Evolutionary conservation across 441 rosid species (phyloP).

Genomic region (Pelargonium fulgidum): DNA sequence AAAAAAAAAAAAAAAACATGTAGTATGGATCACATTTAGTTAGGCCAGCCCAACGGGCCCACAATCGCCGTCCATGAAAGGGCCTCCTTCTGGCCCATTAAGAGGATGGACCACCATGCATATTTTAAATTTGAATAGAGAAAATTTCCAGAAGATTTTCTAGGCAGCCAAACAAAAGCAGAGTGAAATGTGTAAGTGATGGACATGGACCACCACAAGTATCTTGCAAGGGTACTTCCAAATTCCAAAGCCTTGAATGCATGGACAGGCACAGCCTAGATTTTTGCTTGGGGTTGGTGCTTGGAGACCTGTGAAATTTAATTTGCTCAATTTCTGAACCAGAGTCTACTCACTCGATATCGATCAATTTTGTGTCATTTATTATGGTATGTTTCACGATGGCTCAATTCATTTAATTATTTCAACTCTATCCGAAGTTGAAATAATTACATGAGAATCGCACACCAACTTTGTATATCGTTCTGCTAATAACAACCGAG

Average conservation of each 20-base stretch:
- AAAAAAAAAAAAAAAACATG: no score
- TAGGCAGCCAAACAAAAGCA: neutral
- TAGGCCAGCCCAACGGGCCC: neutral
- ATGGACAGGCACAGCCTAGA: neutral
- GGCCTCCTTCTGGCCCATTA: constrained; percentile 1
- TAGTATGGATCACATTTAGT: neutral
- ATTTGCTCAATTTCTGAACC: no score
- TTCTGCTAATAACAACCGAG: no score
- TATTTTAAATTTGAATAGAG: neutral
- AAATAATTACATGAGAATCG: no score
- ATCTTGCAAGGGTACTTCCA: neutral
- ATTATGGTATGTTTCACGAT: no score
- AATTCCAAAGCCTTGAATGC: neutral
- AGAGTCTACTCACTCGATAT: no score
- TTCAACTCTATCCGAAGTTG: no score
- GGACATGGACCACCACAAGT: neutral
- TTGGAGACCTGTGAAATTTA: neutral
- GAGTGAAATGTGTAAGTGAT: neutral
- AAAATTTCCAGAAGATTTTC: neutral
- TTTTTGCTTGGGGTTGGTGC: neutral
- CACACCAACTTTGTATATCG: no score
- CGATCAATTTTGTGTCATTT: no score
- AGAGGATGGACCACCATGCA: constrained; percentile 6
- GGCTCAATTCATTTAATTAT: no score
- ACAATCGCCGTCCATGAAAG: neutral